Conservation (phyloP, 192 early-diverging fungal species). For the Phlyctochytrium arcticum region DNA sequence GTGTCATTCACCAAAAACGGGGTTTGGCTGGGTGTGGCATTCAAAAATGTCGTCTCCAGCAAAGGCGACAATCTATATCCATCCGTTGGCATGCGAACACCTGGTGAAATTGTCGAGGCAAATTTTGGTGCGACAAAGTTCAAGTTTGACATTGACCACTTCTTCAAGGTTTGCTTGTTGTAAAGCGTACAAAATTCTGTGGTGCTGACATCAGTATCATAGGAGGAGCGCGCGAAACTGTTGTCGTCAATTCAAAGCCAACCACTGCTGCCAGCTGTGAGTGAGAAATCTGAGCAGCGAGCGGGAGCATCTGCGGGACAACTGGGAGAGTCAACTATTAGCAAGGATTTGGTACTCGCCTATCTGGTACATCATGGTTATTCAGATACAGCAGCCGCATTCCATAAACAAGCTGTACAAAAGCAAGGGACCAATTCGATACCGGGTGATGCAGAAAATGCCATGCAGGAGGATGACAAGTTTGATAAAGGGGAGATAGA, state of each 20-base stretch:
- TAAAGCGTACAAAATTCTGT: not conserved
- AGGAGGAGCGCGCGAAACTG: conserved; percentile 24
- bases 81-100: conserved; percentile 68
- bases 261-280: conserved; percentile 13
- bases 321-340: not conserved
- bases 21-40: conserved; percentile 47
- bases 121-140: conserved; percentile 77
- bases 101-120: conserved; percentile 65
- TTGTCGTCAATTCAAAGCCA: conserved; percentile 21
- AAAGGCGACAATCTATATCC: conserved; percentile 55
- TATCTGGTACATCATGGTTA: conserved; percentile 86
- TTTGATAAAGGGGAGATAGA: conserved; percentile 13
- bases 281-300: too few relatives aligned
- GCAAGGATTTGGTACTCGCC: conserved; percentile 66
- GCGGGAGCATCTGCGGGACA: too few relatives aligned
- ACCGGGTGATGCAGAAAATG: conserved; percentile 23
- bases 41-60: conserved; percentile 23
- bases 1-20: conserved; percentile 96
- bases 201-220: too few relatives aligned
- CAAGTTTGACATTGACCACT: conserved; percentile 67
- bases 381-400: conserved; percentile 67
- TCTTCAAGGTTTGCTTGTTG: conserved; percentile 46
- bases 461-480: conserved; percentile 31
- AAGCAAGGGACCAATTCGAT: not conserved
- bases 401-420: conserved; percentile 27